Base-by-base conservation (phyloP, 1,284 basidiomycete genomes). In the Mycena sp. region DNA sequence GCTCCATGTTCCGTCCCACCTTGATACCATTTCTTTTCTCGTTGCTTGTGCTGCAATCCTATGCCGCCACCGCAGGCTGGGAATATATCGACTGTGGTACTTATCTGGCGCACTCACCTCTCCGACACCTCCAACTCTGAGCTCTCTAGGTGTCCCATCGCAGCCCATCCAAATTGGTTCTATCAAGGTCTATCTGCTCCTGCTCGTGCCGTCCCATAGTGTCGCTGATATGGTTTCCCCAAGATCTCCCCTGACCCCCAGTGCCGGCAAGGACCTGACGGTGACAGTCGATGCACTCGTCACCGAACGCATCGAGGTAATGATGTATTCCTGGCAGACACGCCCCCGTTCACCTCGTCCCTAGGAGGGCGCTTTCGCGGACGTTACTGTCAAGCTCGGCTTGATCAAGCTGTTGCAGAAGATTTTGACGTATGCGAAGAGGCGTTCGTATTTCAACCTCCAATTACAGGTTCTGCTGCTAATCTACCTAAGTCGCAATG, bases 371-470 rank as follows among this genome's bases (percentile, higher is more conserved):
- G 92, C 96, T 30, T 92, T 87, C 71, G 95, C 91, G 11, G 88
- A 96, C 69, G 94, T 98, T 3, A 79, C 80, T 1, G 95, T 98
- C 64, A 98, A 97, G 77, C 83, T 98, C 40, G 96, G 96, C 29
- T 79, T 92, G 17, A 88, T 98, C 76, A 96, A 94, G 81, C 75
- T 98, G 11, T 78, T 98, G 21, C 79, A 84, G 49, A 96, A 94
- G 80, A 76, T 19, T 96, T 98, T 70, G 93, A 98, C 70, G 78
- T 97, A 50, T 98, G 96, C 30, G 86, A 96, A 63, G 95, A 98
- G 78, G 94, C 95, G 32, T 35, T 35, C 32, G 32, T 35, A 9
- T 14, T 9, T 14, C 32, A 9, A 9, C 32, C 14, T 14, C 7
- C 32, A 14, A 9, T 14, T 14, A 14, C 32, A 35, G 7, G 7